Percentiles rank a stretch among this genome's conserved stretches.
Evolutionary conservation across 2,329 filamentous ascomycete genomes (phyloP).

Genomic region (Diaporthe helianthi): DNA sequence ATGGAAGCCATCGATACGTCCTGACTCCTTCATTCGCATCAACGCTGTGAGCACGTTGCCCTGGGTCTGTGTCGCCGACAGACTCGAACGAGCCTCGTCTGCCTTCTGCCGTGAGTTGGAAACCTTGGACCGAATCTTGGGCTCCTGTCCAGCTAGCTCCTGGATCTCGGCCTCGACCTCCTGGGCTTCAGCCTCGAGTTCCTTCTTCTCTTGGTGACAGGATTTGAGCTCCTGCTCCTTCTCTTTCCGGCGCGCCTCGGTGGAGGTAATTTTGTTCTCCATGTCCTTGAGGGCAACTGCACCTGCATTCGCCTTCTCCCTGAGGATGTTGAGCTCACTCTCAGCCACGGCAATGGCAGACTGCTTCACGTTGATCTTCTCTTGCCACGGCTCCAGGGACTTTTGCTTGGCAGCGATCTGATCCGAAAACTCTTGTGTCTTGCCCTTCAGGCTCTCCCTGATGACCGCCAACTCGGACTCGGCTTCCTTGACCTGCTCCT

Average conservation of each 20-base stretch:
- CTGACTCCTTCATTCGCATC: slow-evolving; percentile 94
- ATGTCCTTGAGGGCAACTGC: slow-evolving; percentile 84
- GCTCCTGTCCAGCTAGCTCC: slow-evolving; percentile 77
- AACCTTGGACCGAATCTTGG: slow-evolving; percentile 81
- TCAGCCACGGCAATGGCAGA: slow-evolving; percentile 93
- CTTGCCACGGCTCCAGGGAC: slow-evolving; percentile 93
- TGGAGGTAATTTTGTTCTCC: slow-evolving; percentile 76
- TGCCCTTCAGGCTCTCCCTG: slow-evolving; percentile 87
- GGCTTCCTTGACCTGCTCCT: slow-evolving; percentile 77
- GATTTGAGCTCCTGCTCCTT: slow-evolving; percentile 80
- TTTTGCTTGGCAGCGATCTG: slow-evolving; percentile 93
- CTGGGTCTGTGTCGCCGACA: slow-evolving; percentile 89
- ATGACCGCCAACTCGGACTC: slow-evolving; percentile 85
- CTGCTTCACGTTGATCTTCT: slow-evolving; percentile 95
- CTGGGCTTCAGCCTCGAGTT: slow-evolving; percentile 76
- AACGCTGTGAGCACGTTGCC: slow-evolving; percentile 90
- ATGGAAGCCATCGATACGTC: slow-evolving; percentile 96
- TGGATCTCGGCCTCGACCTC: slow-evolving; percentile 76
- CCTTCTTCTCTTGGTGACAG: slow-evolving; percentile 74
- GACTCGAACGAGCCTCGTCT: slow-evolving; percentile 89
- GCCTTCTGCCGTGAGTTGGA: slow-evolving; percentile 93
- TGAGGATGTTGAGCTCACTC: slow-evolving; percentile 90
- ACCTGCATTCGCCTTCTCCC: slow-evolving; percentile 87
- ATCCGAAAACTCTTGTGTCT: slow-evolving; percentile 93
- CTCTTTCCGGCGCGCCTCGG: slow-evolving; percentile 72